Conservation (phyloP, 495 filamentous ascomycete species). For the Cetradonia linearis region DNA sequence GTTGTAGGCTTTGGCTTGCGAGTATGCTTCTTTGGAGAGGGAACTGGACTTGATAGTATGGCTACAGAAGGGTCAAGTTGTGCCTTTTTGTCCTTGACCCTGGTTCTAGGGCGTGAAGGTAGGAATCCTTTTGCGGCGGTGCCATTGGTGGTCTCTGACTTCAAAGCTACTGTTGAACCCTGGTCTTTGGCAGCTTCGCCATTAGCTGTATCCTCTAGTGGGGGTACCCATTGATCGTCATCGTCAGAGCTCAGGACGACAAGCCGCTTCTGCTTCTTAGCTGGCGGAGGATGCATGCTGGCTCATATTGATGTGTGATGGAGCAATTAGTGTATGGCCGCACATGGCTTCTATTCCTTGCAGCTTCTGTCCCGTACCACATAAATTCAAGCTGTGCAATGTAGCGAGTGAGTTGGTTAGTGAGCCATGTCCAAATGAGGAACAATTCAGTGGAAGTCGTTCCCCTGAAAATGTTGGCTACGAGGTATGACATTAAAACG, state of each 20-base stretch:
- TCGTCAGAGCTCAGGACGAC: constrained; percentile 37
- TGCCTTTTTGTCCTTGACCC: neutral
- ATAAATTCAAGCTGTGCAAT: neutral
- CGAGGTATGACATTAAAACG: neutral
- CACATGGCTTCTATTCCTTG: neutral
- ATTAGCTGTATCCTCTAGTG: constrained; percentile 12
- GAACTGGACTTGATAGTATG: constrained; percentile 4
- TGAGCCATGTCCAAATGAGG: neutral
- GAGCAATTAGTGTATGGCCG: neutral
- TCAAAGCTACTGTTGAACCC: constrained; percentile 10
- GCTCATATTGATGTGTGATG: neutral
- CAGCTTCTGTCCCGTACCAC: neutral
- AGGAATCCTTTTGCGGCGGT: neutral
- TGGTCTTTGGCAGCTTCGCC: constrained; percentile 11
- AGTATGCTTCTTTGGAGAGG: constrained; percentile 12
- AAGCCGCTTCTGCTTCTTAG: constrained; percentile 39
- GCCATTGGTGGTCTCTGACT: constrained; percentile 7
- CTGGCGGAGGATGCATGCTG: constrained; percentile 38
- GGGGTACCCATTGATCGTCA: constrained; percentile 25
- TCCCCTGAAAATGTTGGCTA: neutral
- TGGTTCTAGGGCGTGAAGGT: constrained; percentile 15
- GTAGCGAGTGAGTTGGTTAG: neutral
- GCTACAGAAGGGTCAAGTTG: neutral
- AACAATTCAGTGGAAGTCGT: neutral
- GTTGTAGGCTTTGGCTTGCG: constrained; percentile 10